Evolutionary conservation across 2,329 filamentous ascomycete genomes (phyloP).

Genomic region (Endoconidiophora laricicola): DNA sequence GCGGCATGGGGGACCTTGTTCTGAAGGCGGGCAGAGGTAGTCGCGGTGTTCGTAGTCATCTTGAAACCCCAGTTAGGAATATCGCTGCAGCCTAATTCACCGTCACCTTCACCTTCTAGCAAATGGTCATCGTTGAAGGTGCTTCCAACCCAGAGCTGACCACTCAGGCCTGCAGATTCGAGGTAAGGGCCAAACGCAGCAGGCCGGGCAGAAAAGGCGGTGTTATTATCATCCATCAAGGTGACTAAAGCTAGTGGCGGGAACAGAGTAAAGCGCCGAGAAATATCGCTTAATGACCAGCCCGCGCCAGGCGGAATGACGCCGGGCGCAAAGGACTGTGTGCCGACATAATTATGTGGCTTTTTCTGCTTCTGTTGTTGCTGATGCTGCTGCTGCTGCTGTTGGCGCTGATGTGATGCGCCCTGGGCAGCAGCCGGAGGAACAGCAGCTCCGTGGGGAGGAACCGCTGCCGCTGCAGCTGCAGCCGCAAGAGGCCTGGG

Average conservation of each 20-base stretch:
- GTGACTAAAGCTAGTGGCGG: constrained; percentile 91
- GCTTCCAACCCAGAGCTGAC: constrained; percentile 82
- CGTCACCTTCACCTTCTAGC: constrained; percentile 48
- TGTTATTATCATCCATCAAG: constrained; percentile 94
- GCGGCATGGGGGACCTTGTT: neutral
- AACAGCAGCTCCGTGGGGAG: neutral
- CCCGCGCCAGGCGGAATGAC: constrained; percentile 14
- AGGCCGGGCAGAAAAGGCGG: constrained; percentile 83
- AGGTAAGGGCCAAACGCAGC: constrained; percentile 81
- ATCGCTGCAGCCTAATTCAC: constrained; percentile 89
- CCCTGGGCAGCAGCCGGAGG: too few species aligned
- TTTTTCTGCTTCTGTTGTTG: neutral
- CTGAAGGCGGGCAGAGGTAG: neutral
- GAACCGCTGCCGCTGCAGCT: neutral
- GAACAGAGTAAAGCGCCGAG: constrained; percentile 70
- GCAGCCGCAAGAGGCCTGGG: constrained; percentile 11
- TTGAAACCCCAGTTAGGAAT: constrained; percentile 64
- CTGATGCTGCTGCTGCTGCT: neutral
- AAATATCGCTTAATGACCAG: constrained; percentile 45
- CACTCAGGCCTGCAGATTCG: constrained; percentile 60
- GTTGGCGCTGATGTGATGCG: neutral
- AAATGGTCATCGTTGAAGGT: constrained; percentile 72
- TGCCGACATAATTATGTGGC: neutral
- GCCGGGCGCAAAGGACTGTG: constrained; percentile 11
- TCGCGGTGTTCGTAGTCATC: constrained; percentile 19